These are phyloP conservation scores for Przewalskia tangutica DNA, from an alignment of 257 asterid genomes.

Conservation along the genomic window DNA sequence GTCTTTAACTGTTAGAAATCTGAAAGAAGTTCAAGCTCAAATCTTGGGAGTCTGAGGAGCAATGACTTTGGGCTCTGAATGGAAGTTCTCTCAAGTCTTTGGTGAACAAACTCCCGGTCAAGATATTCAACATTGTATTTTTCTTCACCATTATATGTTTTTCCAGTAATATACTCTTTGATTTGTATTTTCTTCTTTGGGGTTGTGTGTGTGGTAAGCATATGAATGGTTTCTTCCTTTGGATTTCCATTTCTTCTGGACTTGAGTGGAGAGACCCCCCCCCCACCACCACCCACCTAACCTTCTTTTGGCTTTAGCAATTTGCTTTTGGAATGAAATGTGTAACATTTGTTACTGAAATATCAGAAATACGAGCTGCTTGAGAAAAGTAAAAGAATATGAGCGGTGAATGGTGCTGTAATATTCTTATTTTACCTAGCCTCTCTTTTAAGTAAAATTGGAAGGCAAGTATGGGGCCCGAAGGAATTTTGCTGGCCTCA, in stretches of 20 bases:
- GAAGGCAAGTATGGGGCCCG: neutral
- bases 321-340: too few relatives aligned
- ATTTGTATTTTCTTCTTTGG: too few relatives aligned
- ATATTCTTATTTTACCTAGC: neutral
- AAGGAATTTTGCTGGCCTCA: neutral
- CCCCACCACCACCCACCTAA: too few relatives aligned
- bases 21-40: neutral
- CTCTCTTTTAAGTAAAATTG: neutral
- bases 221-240: too few relatives aligned
- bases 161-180: neutral
- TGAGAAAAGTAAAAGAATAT: neutral
- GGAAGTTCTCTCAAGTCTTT: slow-evolving; percentile 31
- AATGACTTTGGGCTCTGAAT: slow-evolving; percentile 22
- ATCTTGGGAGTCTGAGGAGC: neutral
- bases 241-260: too few relatives aligned
- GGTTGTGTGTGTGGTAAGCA: too few relatives aligned
- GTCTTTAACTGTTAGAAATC: neutral
- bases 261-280: too few relatives aligned
- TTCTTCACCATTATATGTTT: neutral
- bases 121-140: slow-evolving; percentile 47
- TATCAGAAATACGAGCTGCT: too few relatives aligned
- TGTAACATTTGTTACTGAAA: too few relatives aligned
- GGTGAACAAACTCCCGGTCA: slow-evolving; percentile 40
- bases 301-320: too few relatives aligned
- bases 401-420: neutral